Evolutionary conservation across 1,284 basidiomycete species (phyloP), one percentile per base, ranked within the genome.

Genomic region (Marasmius oreades): DNA sequence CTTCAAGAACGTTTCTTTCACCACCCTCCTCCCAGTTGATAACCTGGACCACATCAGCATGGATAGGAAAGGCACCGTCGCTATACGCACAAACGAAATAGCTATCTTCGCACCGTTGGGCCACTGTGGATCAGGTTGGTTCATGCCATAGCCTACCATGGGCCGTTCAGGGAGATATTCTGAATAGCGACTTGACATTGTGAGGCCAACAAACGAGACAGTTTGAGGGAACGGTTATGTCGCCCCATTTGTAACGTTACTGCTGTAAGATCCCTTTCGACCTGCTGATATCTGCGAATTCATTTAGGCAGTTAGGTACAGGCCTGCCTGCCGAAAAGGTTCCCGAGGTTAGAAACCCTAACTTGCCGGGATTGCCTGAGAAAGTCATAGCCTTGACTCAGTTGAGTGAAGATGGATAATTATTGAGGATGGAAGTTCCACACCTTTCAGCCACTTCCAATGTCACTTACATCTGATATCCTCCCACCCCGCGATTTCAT

Each of bases 1-100:
- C 52, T 34, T 53, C 52, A n/a, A 53, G 52, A 10, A 53, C 45
- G 28, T 53, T 53, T 28, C 42, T 20, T 16, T 53, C 52, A 5
- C 52, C 52, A 26, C 52, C 52, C 45, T 53, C 52, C 20, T 53
- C 52, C 52, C 52, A 53, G 16, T 53, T 53, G 20, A 53, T 53
- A 2, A 53, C 52, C 52, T 53, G 44, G n/a, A 22, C 5, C 44
- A 12, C 44, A 45, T 45, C 42, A 46, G 3, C 26, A 33, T 23
- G 8, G 14, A 24, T 5, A 8, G 20, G 20, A 11, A 18, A 31
- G 37, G 14, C 5, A 14, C n/a, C 3, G 2, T 12, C 7, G 5
- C 10, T 6, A n/a, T 5, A 37, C 53, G 22, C 28, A 55, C 53
- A 39, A 55, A 55, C 2, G 53, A 50, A 5, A 55, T 28, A 28